phyloP scores from a whole-genome alignment of 2,329 filamentous ascomycete genomes.

The Talaromyces piceae region DNA sequence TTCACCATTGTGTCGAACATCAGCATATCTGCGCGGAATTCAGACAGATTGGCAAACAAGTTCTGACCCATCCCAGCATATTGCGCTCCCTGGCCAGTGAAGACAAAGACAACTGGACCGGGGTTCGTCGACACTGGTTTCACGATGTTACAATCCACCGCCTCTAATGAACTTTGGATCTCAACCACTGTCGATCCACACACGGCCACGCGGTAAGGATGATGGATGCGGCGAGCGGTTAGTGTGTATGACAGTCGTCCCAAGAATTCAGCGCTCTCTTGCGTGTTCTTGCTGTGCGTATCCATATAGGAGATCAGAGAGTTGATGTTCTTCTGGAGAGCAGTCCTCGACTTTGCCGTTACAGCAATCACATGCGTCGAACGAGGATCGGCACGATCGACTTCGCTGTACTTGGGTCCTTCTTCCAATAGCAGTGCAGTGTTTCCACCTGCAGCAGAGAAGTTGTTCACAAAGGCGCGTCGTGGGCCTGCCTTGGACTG shows the following conservation, averaged over 20 bases:
- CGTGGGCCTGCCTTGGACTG: conserved; percentile 21
- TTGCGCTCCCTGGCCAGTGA: conserved; percentile 25
- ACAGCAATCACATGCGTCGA: conserved; percentile 47
- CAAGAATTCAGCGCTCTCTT: conserved; percentile 30
- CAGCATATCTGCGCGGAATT: conserved; percentile 24
- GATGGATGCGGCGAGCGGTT: conserved; percentile 49
- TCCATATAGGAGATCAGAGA: conserved; percentile 3
- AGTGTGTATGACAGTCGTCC: conserved; percentile 58
- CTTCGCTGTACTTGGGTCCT: conserved; percentile 18
- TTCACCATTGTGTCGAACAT: conserved; percentile 22
- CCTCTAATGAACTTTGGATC: conserved; percentile 14
- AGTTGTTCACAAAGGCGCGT: conserved; percentile 55
- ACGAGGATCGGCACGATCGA: conserved; percentile 42
- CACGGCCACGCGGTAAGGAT: conserved; percentile 39
- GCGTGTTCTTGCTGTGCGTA: not conserved
- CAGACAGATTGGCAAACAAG: conserved; percentile 18
- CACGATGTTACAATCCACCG: not conserved
- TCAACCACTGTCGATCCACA: conserved; percentile 3
- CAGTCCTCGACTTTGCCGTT: conserved; percentile 44
- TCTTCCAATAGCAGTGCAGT: conserved; percentile 43
- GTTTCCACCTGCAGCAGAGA: conserved; percentile 63
- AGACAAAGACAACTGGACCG: conserved; percentile 24
- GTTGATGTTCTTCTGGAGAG: conserved; percentile 43
- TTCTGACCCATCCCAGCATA: conserved; percentile 19
- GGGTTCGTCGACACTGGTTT: not conserved